Evolutionary conservation across 805 yeast species (phyloP).

Genomic region (Soucietia sequanensis): DNA sequence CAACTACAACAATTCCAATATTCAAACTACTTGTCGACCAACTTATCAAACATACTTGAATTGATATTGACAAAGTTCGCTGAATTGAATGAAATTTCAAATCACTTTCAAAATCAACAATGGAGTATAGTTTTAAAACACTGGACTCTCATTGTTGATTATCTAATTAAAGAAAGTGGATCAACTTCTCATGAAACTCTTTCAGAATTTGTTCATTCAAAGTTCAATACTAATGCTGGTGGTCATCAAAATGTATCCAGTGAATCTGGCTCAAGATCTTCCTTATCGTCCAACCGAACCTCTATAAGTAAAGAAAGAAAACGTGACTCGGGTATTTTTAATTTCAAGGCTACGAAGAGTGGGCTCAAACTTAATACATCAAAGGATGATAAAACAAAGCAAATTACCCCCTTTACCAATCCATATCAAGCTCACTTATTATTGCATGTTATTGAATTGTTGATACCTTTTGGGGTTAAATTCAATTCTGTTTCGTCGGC

Average conservation of each 20-base stretch:
- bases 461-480: slow-evolving; percentile 36
- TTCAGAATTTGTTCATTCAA: slow-evolving; percentile 26
- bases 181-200: slow-evolving; percentile 36
- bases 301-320: slow-evolving; percentile 11
- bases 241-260: background rate
- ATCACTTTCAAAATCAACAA: slow-evolving; percentile 29
- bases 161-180: slow-evolving; percentile 36
- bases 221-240: slow-evolving; percentile 18
- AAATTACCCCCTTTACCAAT: slow-evolving; percentile 30
- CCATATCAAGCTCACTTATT: slow-evolving; percentile 33
- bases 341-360: slow-evolving; percentile 21
- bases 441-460: slow-evolving; percentile 25
- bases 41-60: slow-evolving; percentile 27
- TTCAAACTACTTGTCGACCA: slow-evolving; percentile 31
- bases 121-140: slow-evolving; percentile 32
- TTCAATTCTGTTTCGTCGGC: too few species aligned
- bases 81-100: slow-evolving; percentile 14
- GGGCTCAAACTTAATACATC: slow-evolving; percentile 13
- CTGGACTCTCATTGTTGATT: slow-evolving; percentile 28
- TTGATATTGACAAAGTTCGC: slow-evolving; percentile 28
- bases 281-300: background rate
- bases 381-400: slow-evolving; percentile 13
- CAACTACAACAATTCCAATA: slow-evolving; percentile 42
- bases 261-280: background rate
- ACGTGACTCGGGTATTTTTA: slow-evolving; percentile 24